Evolutionary conservation across 345 rosid genomes (phyloP), one percentile per base, ranked within the genome.

Genomic region (Aquilaria malaccensis): DNA sequence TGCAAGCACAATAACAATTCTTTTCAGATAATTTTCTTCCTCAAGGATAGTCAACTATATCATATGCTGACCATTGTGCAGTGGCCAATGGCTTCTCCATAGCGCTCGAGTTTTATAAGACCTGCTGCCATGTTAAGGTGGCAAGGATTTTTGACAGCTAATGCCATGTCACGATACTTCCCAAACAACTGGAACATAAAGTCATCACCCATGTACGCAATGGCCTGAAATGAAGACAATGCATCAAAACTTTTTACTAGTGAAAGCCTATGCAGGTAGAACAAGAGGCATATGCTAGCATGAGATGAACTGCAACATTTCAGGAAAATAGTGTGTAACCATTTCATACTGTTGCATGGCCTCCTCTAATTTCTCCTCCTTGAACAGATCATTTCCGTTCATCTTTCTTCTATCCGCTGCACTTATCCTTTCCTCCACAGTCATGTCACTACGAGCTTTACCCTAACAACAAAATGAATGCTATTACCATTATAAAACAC

Each of bases 281-380:
- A 9, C 53, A 13, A 13, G 10, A 7, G 33, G 50, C 56, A 55
- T 67, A 22, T 30, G 43, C 43, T 55, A 56, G 62, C 29, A 57
- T n/a, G 33, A 53, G 30, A 13, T 22, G 11, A 63, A 52, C 15
- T 52, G 51, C 2, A 61, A 51, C 11, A 58, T 30, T 53, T 43
- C 70, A 68, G 74, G 78, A 72, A 66, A 53, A 56, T 4, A 70
- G 76, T 60, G 58, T 15, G 45, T 76, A 73, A 89, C 98, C 97
- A 90, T 93, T 80, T 93, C 98, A 87, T 93, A 93, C 67, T 93
- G 97, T 65, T 86, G 97, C 87, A 87, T 83, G 69, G 98, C 98
- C 79, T 90, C 97, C 77, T 89, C 97, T 47, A 87, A 70, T 77
- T 89, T 87, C 33, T 80, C 94, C 48, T 83, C 96, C 71, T 83